A percentile compares a stretch with the other conserved stretches of the same genome.
Conservation (phyloP, 495 filamentous ascomycete species). For the Trichocladium uniseriatum region DNA sequence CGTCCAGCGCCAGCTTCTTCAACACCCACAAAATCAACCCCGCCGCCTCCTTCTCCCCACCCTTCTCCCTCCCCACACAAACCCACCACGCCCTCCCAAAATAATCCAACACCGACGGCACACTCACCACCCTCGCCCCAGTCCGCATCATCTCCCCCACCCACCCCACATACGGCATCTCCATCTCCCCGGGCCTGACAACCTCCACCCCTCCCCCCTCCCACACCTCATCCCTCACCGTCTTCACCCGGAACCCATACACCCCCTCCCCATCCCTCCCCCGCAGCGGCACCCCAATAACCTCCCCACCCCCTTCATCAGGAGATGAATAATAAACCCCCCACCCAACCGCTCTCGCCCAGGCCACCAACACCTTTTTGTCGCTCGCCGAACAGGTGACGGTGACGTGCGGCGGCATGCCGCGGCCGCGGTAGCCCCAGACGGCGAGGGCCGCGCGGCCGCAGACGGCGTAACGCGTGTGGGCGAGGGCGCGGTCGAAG, state of each 20-base stretch:
- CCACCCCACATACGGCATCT: neutral
- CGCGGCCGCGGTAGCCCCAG: constrained; percentile 22
- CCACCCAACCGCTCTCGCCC: constrained; percentile 20
- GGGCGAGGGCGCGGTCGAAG: constrained; percentile 22
- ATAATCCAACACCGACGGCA: constrained; percentile 4
- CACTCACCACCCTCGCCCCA: neutral
- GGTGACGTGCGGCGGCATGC: constrained; percentile 16
- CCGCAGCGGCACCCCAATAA: neutral
- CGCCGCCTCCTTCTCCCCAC: neutral
- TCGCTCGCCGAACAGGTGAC: constrained; percentile 26
- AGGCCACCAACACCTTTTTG: constrained; percentile 20
- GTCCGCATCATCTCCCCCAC: constrained; percentile 4
- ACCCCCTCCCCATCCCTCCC: neutral
- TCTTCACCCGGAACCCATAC: neutral
- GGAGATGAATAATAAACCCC: no score
- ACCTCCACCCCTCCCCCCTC: neutral
- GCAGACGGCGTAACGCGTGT: constrained; percentile 34
- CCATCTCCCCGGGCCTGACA: neutral
- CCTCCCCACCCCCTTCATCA: neutral
- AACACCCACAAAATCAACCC: neutral
- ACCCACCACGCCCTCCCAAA: constrained; percentile 3
- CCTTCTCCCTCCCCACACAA: neutral
- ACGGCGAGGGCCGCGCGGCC: constrained; percentile 29
- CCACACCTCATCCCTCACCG: neutral
- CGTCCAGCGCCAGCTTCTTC: neutral